phyloP scores from a whole-genome alignment of 495 filamentous ascomycete genomes.

The Neurospora pannonica region DNA sequence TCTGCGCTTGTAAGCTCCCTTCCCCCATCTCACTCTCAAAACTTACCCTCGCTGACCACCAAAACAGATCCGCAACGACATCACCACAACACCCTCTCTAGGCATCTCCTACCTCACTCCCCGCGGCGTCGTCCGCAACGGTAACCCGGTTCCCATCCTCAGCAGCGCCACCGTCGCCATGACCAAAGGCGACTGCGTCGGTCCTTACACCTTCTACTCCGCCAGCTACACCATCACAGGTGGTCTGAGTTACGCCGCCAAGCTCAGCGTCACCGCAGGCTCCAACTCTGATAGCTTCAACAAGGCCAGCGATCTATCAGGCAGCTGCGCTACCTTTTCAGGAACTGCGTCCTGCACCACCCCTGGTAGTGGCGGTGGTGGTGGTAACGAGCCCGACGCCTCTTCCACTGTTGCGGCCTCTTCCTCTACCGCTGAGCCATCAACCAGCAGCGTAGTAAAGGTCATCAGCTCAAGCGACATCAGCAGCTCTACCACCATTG shows the following conservation, averaged over 20 bases:
- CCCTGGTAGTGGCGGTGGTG: background rate
- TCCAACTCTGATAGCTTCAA: conserved; percentile 30
- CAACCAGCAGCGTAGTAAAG: background rate
- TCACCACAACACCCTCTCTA: conserved; percentile 30
- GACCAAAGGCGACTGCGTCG: conserved; percentile 39
- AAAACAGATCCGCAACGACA: conserved; percentile 40
- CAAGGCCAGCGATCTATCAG: conserved; percentile 29
- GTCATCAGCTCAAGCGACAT: conserved; percentile 5
- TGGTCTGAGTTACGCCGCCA: conserved; percentile 38
- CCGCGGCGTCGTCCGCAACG: conserved; percentile 21
- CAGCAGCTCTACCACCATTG: background rate
- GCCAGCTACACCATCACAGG: conserved; percentile 36
- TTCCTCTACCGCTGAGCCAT: no score
- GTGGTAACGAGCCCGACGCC: conserved; percentile 8
- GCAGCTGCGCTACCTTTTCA: conserved; percentile 26
- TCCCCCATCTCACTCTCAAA: background rate
- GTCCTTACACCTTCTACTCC: conserved; percentile 44
- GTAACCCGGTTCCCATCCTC: conserved; percentile 39
- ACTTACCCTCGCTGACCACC: background rate
- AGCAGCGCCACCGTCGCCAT: conserved; percentile 34
- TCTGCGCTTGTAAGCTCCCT: conserved; percentile 27
- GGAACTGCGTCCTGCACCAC: conserved; percentile 16
- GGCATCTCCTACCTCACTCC: conserved; percentile 41
- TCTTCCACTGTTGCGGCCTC: conserved; percentile 20
- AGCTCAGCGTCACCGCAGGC: conserved; percentile 39